Evolutionary conservation across 345 rosid species (phyloP).

Genomic region (Cardamine chenopodiifolia): DNA sequence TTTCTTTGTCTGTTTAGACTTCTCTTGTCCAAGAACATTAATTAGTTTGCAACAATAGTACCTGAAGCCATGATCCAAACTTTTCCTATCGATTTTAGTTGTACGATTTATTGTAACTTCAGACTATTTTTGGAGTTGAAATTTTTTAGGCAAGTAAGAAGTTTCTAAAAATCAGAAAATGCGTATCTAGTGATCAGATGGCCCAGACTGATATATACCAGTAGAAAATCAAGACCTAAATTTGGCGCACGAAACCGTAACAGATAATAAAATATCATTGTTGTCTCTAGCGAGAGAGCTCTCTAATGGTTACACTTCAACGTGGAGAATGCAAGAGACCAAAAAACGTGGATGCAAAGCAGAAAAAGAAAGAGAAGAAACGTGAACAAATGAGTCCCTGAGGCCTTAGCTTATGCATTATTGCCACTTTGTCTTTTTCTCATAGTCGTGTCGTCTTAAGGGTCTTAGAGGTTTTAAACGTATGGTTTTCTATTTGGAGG

Average conservation of each 20-base stretch:
- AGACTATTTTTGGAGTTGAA: neutral
- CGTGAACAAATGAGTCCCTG: conserved; percentile 8
- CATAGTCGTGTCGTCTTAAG: conserved; percentile 15
- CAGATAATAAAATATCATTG: neutral
- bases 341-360: conserved; percentile 28
- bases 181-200: neutral
- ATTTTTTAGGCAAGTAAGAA: conserved; percentile 23
- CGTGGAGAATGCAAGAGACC: conserved; percentile 33
- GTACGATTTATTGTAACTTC: neutral
- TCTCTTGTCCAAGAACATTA: neutral
- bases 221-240: conserved; percentile 12
- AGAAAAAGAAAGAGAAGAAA: conserved; percentile 11
- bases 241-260: conserved; percentile 28
- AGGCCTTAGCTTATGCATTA: conserved; percentile 5
- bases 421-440: conserved; percentile 22
- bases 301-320: conserved; percentile 7
- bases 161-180: neutral
- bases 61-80: neutral
- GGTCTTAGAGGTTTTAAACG: conserved; percentile 11
- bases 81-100: neutral
- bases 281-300: conserved; percentile 29
- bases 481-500: neutral
- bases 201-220: conserved; percentile 6
- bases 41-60: neutral
- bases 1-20: neutral